A percentile compares a stretch with the other conserved stretches of the same genome.
Evolutionary conservation across 768 basidiomycete species (phyloP).

Genomic region (Podaxis sp.): DNA sequence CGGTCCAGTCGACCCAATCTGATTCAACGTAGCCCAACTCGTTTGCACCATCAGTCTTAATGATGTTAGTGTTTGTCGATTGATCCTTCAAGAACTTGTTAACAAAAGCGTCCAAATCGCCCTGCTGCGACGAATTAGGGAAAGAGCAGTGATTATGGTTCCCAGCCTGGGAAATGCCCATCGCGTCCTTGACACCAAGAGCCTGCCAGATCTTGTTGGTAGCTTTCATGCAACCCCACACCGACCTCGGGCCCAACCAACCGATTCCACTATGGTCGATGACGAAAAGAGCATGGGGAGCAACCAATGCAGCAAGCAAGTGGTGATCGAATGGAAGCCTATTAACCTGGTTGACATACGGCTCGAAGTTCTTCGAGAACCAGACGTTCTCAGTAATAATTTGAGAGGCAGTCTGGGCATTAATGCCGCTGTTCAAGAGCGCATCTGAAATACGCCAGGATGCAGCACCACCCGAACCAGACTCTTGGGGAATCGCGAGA

Average conservation of each 20-base stretch:
- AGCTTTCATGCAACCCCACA: conserved; percentile 51
- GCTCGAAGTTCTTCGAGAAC: conserved; percentile 54
- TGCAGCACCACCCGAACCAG: conserved; percentile 57
- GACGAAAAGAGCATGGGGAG: conserved; percentile 51
- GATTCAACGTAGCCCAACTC: conserved; percentile 38
- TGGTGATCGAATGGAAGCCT: conserved; percentile 60
- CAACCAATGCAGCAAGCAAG: conserved; percentile 52
- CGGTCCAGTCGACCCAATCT: conserved; percentile 51
- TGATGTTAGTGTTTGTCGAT: conserved; percentile 45
- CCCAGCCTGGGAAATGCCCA: conserved; percentile 56
- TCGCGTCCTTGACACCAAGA: conserved; percentile 42
- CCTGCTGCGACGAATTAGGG: conserved; percentile 45
- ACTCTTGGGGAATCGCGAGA: conserved; percentile 62
- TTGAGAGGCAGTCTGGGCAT: conserved; percentile 54
- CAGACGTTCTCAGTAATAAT: conserved; percentile 64
- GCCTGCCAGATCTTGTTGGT: conserved; percentile 52
- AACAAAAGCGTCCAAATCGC: conserved; percentile 51
- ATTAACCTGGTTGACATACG: conserved; percentile 43
- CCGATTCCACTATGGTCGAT: conserved; percentile 56
- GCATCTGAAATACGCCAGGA: conserved; percentile 59
- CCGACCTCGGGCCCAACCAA: conserved; percentile 53
- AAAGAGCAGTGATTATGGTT: conserved; percentile 57
- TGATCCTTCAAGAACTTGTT: conserved; percentile 54
- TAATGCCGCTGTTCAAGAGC: conserved; percentile 39
- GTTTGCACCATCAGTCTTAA: conserved; percentile 44